These are phyloP conservation scores for Vitis labrusca DNA, from an alignment of 164 flowering plant species.

Conservation along the genomic window DNA sequence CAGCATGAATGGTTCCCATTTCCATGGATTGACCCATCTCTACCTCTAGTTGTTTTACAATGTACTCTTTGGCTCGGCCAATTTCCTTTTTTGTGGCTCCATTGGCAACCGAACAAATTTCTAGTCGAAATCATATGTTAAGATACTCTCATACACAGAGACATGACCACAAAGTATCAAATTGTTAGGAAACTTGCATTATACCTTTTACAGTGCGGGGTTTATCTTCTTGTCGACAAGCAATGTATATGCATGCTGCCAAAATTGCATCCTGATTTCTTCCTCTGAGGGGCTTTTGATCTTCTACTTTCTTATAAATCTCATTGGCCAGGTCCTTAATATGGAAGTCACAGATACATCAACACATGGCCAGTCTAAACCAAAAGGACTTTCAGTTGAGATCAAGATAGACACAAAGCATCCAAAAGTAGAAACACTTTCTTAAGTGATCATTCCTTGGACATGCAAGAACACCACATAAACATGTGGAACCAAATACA, in stretches of 20 bases:
- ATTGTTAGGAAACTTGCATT: neutral
- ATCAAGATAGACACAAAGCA: neutral
- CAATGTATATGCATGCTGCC: conserved; percentile 45
- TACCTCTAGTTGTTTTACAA: conserved; percentile 40
- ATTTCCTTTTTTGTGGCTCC: conserved; percentile 54
- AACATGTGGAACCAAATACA: neutral
- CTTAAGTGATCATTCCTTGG: neutral
- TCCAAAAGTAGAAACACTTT: neutral
- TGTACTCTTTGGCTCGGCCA: conserved; percentile 38
- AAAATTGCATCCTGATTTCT: conserved; percentile 40
- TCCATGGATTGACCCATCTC: conserved; percentile 48
- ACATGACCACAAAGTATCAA: too few relatives aligned
- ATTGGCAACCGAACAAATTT: conserved; percentile 45
- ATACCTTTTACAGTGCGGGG: conserved; percentile 44
- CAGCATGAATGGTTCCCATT: conserved; percentile 49
- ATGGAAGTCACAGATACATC: neutral
- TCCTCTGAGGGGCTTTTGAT: conserved; percentile 37
- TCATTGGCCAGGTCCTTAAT: conserved; percentile 39
- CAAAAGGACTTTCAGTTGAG: neutral
- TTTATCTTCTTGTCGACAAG: conserved; percentile 40
- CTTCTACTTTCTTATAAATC: conserved; percentile 45
- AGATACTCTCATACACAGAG: conserved; percentile 13
- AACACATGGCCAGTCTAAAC: neutral
- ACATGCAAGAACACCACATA: neutral
- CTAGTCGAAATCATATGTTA: conserved; percentile 25